Percentiles rank a stretch among this genome's conserved stretches.
Evolutionary conservation across 768 basidiomycete species (phyloP).

Genomic region (Strobilomyces confusus): DNA sequence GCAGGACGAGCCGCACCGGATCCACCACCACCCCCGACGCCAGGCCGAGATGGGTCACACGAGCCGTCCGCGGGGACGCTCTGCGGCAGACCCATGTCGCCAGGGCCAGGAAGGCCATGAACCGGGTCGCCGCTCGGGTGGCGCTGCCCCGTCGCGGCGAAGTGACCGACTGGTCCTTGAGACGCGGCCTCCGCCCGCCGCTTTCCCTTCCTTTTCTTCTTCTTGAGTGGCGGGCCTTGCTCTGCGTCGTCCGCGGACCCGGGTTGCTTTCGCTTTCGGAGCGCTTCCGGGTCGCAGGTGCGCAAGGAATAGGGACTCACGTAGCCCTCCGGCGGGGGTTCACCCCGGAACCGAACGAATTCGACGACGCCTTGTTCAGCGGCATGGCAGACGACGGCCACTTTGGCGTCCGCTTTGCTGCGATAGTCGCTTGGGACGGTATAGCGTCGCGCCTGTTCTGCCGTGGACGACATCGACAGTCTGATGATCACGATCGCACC

Average conservation of each 20-base stretch:
- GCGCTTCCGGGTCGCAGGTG: slow-evolving; percentile 24
- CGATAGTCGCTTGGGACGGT: slow-evolving; percentile 47
- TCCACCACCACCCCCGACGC: slow-evolving; percentile 15
- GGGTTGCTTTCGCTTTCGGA: slow-evolving; percentile 36
- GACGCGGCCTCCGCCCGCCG: slow-evolving; percentile 19
- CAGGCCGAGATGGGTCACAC: slow-evolving; percentile 19
- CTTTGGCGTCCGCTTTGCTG: slow-evolving; percentile 58
- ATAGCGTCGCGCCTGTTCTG: slow-evolving; percentile 42
- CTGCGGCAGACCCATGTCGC: slow-evolving; percentile 18
- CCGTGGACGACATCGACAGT: slow-evolving; percentile 30
- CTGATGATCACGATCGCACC: slow-evolving; percentile 49
- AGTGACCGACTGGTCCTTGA: slow-evolving; percentile 5
- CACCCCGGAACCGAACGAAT: slow-evolving; percentile 53
- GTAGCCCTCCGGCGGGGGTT: slow-evolving; percentile 40
- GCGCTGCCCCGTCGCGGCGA: not conserved
- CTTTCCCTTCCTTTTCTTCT: slow-evolving; percentile 28
- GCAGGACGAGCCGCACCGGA: slow-evolving; percentile 15
- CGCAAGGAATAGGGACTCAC: slow-evolving; percentile 31
- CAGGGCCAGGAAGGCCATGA: slow-evolving; percentile 16
- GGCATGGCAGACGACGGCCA: slow-evolving; percentile 50
- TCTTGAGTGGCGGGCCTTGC: slow-evolving; percentile 21
- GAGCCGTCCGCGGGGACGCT: slow-evolving; percentile 5
- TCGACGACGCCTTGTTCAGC: slow-evolving; percentile 56
- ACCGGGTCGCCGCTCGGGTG: slow-evolving; percentile 11
- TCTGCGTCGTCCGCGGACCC: slow-evolving; percentile 19